A percentile compares a stretch with the other conserved stretches of the same genome.
phyloP scores from a whole-genome alignment of 2,329 filamentous ascomycete genomes.

The Neurospora crassa region DNA sequence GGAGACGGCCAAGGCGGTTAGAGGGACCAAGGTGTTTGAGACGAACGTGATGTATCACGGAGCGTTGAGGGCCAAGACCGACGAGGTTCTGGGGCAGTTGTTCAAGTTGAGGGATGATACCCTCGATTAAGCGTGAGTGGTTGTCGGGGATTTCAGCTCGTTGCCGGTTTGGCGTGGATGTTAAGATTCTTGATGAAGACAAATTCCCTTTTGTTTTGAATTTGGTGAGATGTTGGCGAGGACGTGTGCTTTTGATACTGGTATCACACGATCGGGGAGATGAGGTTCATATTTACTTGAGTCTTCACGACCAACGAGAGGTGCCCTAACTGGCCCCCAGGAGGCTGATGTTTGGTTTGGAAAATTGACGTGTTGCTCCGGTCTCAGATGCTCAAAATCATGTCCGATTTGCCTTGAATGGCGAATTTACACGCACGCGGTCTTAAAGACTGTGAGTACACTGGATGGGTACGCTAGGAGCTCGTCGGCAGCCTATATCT shows the following conservation, averaged over 20 bases:
- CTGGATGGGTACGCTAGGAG: not conserved
- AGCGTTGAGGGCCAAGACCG: slow-evolving; percentile 61
- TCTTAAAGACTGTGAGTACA: not conserved
- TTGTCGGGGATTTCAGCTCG: not conserved
- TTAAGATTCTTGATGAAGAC: not conserved
- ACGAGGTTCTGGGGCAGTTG: slow-evolving; percentile 67
- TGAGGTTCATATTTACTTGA: not conserved
- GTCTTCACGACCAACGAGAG: not conserved
- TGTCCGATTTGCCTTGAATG: not conserved
- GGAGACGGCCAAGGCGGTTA: slow-evolving; percentile 66
- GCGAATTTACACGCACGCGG: not conserved
- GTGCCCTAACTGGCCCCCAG: not conserved
- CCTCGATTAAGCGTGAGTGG: slow-evolving; percentile 35
- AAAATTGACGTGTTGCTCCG: not conserved
- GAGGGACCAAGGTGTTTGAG: slow-evolving; percentile 68
- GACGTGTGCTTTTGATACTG: not conserved
- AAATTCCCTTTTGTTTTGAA: not conserved
- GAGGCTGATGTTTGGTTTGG: not conserved
- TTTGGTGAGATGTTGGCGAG: not conserved
- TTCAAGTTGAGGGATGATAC: slow-evolving; percentile 66
- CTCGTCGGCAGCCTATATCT: not conserved
- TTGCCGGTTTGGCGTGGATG: not conserved
- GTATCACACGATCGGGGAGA: not conserved
- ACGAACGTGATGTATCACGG: slow-evolving; percentile 87
- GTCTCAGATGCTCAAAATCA: not conserved